Evolutionary conservation across 768 basidiomycete species (phyloP).

Genomic region (Sarcodon aspratus): DNA sequence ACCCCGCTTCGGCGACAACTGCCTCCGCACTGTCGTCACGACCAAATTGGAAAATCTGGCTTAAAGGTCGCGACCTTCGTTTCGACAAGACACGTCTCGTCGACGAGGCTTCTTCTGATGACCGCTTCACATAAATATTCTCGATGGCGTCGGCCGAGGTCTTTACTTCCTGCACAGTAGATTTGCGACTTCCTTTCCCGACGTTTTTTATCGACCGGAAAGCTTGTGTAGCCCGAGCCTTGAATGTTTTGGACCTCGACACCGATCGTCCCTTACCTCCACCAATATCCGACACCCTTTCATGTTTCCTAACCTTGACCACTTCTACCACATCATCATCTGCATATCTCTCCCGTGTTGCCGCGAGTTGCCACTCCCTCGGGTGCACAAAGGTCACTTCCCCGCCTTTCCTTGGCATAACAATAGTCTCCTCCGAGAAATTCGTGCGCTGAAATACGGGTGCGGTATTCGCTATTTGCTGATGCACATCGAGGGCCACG

Average conservation of each 20-base stretch:
- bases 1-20: neutral
- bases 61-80: neutral
- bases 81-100: neutral
- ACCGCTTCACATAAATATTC: too few relatives aligned
- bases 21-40: neutral
- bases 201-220: conserved; percentile 24
- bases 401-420: conserved; percentile 13
- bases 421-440: conserved; percentile 14
- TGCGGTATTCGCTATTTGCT: conserved; percentile 19
- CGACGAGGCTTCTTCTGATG: neutral
- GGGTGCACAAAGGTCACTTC: conserved; percentile 6
- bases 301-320: conserved; percentile 19
- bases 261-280: conserved; percentile 9
- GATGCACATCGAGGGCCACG: conserved; percentile 14
- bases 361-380: conserved; percentile 1
- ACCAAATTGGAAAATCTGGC: neutral
- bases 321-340: conserved; percentile 23
- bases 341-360: neutral
- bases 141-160: too few relatives aligned
- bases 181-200: conserved; percentile 11
- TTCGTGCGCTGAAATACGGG: conserved; percentile 17
- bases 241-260: conserved; percentile 21
- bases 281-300: conserved; percentile 15
- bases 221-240: conserved; percentile 21
- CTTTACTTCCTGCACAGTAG: neutral